Conservation (phyloP, 2,329 filamentous ascomycete species). For the Trichocomaceae sp. region DNA sequence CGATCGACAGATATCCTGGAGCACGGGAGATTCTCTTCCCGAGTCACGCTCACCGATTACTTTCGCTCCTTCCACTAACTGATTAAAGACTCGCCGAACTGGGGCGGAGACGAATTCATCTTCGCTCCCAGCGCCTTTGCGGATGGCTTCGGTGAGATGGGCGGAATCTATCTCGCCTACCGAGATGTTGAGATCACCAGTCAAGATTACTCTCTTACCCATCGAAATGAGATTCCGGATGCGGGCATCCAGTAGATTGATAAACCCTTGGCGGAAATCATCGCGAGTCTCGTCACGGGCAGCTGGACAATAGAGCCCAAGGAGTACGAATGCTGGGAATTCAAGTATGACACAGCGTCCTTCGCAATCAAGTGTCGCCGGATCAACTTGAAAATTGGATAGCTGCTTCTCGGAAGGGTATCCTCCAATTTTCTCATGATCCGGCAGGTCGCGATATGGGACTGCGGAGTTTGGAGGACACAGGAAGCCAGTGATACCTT, state of each 20-base stretch:
- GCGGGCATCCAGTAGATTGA: conserved; percentile 71
- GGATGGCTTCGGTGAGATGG: conserved; percentile 62
- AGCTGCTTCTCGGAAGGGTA: conserved; percentile 75
- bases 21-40: conserved; percentile 61
- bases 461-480: conserved; percentile 64
- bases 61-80: conserved; percentile 67
- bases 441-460: conserved; percentile 67
- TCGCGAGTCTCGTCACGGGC: conserved; percentile 77
- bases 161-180: conserved; percentile 67
- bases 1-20: conserved; percentile 77
- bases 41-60: conserved; percentile 60
- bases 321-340: conserved; percentile 87
- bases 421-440: conserved; percentile 71
- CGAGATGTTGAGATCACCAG: conserved; percentile 82
- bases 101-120: conserved; percentile 68
- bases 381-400: conserved; percentile 55
- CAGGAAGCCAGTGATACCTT: conserved; percentile 81
- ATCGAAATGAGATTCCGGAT: conserved; percentile 73
- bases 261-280: conserved; percentile 73
- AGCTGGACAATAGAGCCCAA: conserved; percentile 88
- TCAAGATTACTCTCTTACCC: conserved; percentile 79
- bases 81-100: conserved; percentile 73
- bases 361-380: conserved; percentile 73
- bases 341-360: conserved; percentile 86
- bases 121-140: conserved; percentile 60